phyloP scores from a whole-genome alignment of 202 grass and related monocot species.

The Panicum hallii region DNA sequence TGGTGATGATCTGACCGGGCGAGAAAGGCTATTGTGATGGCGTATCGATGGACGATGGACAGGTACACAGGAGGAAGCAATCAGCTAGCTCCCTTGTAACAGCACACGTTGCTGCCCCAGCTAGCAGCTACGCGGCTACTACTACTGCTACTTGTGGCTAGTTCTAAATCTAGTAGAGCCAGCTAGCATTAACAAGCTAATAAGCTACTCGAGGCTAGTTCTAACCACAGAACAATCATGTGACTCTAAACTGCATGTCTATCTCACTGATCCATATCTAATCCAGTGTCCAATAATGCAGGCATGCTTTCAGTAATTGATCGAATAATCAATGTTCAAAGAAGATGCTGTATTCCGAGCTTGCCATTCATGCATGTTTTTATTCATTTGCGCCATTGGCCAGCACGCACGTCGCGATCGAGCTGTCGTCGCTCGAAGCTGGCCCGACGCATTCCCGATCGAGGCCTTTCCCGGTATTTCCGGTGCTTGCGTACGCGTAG shows the following conservation, averaged over 20 bases:
- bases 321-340: neutral
- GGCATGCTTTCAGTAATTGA: too few species aligned
- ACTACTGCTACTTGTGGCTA: neutral
- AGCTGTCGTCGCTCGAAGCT: neutral
- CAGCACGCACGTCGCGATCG: neutral
- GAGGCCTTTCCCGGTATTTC: slow-evolving; percentile 38
- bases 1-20: slow-evolving; percentile 14
- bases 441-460: too few species aligned
- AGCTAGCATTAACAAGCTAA: neutral
- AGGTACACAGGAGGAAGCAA: neutral
- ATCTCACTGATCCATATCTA: too few species aligned
- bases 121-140: neutral
- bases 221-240: slow-evolving; percentile 16
- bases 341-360: neutral
- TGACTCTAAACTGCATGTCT: slow-evolving; percentile 17
- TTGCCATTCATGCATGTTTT: neutral
- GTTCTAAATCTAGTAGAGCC: neutral
- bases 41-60: neutral
- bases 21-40: neutral
- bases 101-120: slow-evolving; percentile 43
- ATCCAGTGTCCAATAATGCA: too few species aligned
- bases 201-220: neutral
- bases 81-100: slow-evolving; percentile 30
- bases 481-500: slow-evolving; percentile 2
- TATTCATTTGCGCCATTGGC: neutral